Evolutionary conservation across 768 basidiomycete genomes (phyloP).

Genomic region (Russula earlei): DNA sequence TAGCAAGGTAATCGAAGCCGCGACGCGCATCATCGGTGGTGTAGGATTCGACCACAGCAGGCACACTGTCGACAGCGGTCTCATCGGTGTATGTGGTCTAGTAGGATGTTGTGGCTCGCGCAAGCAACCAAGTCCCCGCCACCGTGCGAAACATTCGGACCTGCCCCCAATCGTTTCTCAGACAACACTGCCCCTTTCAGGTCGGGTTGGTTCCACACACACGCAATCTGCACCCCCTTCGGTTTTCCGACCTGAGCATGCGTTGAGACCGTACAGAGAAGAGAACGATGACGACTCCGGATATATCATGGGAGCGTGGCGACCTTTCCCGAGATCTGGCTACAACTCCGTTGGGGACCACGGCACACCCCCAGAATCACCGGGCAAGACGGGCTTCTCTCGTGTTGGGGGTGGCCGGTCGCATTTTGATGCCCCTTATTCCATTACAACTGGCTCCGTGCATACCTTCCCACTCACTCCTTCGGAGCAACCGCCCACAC

Average conservation of each 20-base stretch:
- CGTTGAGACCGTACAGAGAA: conserved; percentile 63
- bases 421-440: conserved; percentile 78
- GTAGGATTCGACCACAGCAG: conserved; percentile 79
- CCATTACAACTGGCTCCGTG: conserved; percentile 40
- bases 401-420: conserved; percentile 83
- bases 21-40: conserved; percentile 65
- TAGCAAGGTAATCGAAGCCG: conserved; percentile 76
- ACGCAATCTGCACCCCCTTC: conserved; percentile 53
- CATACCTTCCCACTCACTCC: conserved; percentile 47
- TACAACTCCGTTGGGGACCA: conserved; percentile 36
- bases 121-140: conserved; percentile 18
- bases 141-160: conserved; percentile 18
- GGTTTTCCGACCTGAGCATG: conserved; percentile 73
- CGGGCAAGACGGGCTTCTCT: conserved; percentile 59
- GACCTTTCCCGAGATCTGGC: conserved; percentile 51
- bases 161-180: conserved; percentile 7
- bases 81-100: conserved; percentile 76
- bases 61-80: conserved; percentile 73
- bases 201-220: conserved; percentile 25
- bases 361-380: conserved; percentile 20
- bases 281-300: conserved; percentile 74
- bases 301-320: conserved; percentile 94
- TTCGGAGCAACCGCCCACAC: conserved; percentile 32
- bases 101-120: conserved; percentile 56
- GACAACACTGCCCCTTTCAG: conserved; percentile 12